These are phyloP conservation scores for Areca catechu DNA, from an alignment of 176 grass and related monocot species.

Conservation along the genomic window DNA sequence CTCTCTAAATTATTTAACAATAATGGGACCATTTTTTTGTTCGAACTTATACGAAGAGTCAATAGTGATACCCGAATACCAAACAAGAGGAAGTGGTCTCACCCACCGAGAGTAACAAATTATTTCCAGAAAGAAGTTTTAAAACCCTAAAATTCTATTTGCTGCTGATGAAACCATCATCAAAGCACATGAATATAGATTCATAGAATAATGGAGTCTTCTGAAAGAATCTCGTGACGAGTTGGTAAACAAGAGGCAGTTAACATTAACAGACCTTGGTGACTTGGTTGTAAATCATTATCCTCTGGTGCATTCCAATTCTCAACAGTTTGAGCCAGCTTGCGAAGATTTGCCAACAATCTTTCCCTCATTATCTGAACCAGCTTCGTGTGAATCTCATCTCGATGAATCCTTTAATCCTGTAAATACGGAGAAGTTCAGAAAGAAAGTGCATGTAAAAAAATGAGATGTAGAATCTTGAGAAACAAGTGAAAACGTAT, in stretches of 20 bases:
- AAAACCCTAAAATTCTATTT: too few species aligned
- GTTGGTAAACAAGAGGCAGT: neutral
- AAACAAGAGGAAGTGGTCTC: too few species aligned
- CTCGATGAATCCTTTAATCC: slow-evolving; percentile 93
- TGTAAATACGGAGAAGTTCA: slow-evolving; percentile 21
- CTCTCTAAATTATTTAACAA: too few species aligned
- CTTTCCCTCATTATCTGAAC: slow-evolving; percentile 99
- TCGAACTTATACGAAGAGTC: too few species aligned
- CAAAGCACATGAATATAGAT: too few species aligned
- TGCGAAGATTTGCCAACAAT: slow-evolving; percentile 92
- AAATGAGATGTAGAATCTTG: neutral
- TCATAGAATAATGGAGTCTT: too few species aligned
- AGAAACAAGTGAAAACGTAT: neutral
- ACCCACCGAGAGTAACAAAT: too few species aligned
- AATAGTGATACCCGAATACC: too few species aligned
- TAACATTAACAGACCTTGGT: slow-evolving; percentile 55
- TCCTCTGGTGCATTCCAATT: slow-evolving; percentile 67
- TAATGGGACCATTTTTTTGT: too few species aligned
- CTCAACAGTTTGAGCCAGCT: slow-evolving; percentile 78
- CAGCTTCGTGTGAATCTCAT: slow-evolving; percentile 96
- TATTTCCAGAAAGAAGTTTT: too few species aligned
- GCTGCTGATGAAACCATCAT: too few species aligned
- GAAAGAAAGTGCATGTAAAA: slow-evolving; percentile 26
- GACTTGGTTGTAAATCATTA: slow-evolving; percentile 82
- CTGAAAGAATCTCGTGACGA: neutral